Conservation (phyloP, 805 yeast species). For the Blastobotrys terrestris region DNA sequence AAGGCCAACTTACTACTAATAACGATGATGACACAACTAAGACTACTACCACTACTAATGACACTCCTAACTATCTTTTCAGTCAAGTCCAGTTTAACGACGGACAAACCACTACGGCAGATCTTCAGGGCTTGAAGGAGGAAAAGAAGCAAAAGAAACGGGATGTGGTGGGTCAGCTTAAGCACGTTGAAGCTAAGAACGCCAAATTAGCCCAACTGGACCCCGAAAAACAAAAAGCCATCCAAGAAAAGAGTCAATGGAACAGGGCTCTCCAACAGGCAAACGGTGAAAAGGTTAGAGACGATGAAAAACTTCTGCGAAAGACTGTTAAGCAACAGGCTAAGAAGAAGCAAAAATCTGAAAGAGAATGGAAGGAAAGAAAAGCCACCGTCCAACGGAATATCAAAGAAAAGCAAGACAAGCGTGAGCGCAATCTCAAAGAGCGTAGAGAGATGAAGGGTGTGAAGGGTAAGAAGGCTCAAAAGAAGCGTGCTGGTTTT, state of each 20-base stretch:
- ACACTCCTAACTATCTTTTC: slow-evolving; percentile 40
- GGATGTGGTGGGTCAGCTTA: slow-evolving; percentile 78
- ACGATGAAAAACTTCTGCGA: slow-evolving; percentile 80
- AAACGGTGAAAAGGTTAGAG: slow-evolving; percentile 81
- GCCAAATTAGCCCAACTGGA: slow-evolving; percentile 53
- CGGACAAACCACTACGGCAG: slow-evolving; percentile 74
- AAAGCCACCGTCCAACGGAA: slow-evolving; percentile 71
- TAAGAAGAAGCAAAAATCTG: slow-evolving; percentile 76
- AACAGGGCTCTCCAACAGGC: slow-evolving; percentile 74
- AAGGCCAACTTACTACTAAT: slow-evolving; percentile 31
- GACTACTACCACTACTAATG: slow-evolving; percentile 9
- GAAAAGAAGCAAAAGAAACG: slow-evolving; percentile 66
- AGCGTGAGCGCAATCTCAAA: slow-evolving; percentile 87
- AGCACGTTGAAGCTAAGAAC: slow-evolving; percentile 67
- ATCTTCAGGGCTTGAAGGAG: slow-evolving; percentile 48
- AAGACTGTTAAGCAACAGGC: slow-evolving; percentile 83
- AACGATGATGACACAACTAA: slow-evolving; percentile 33
- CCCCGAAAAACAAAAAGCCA: slow-evolving; percentile 51
- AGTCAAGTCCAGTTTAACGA: slow-evolving; percentile 79
- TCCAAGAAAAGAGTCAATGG: slow-evolving; percentile 78
- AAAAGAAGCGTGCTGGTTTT: slow-evolving; percentile 71
- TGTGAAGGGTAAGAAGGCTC: slow-evolving; percentile 51
- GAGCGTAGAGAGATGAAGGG: slow-evolving; percentile 83
- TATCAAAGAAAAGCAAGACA: slow-evolving; percentile 67
- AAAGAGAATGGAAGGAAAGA: slow-evolving; percentile 88